Evolutionary conservation across 2,329 filamentous ascomycete genomes (phyloP).

Genomic region (Didymella lethalis): DNA sequence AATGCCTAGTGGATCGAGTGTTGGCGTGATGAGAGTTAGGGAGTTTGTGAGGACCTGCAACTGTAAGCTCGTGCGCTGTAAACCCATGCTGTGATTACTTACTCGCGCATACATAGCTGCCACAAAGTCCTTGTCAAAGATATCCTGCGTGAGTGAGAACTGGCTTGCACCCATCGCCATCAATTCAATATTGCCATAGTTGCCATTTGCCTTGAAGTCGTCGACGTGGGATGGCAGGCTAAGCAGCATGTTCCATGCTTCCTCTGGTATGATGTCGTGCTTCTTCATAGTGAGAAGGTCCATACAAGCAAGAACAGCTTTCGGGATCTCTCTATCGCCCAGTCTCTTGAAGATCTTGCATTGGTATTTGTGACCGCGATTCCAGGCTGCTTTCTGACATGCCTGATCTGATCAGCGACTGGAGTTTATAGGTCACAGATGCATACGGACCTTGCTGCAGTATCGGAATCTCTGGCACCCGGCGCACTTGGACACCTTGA

Average conservation of each 20-base stretch:
- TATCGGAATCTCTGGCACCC: slow-evolving; percentile 67
- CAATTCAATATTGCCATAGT: slow-evolving; percentile 59
- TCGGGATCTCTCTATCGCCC: slow-evolving; percentile 57
- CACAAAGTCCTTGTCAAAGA: slow-evolving; percentile 54
- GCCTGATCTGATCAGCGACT: slow-evolving; percentile 48
- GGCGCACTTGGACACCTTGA: slow-evolving; percentile 61
- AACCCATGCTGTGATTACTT: slow-evolving; percentile 7
- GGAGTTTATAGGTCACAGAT: not conserved
- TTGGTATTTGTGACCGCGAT: slow-evolving; percentile 65
- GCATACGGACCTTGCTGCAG: slow-evolving; percentile 62
- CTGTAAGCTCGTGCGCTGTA: slow-evolving; percentile 30
- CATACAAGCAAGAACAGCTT: slow-evolving; percentile 63
- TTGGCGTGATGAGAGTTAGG: slow-evolving; percentile 63
- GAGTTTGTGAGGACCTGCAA: slow-evolving; percentile 62
- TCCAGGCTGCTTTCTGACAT: slow-evolving; percentile 69
- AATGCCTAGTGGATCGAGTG: slow-evolving; percentile 66
- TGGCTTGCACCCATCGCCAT: slow-evolving; percentile 63
- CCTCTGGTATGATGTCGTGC: slow-evolving; percentile 47
- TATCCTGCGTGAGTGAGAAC: slow-evolving; percentile 57
- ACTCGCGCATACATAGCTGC: slow-evolving; percentile 57
- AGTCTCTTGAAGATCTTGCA: slow-evolving; percentile 62
- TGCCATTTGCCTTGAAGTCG: slow-evolving; percentile 54
- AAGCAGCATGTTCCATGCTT: slow-evolving; percentile 55
- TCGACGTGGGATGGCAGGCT: slow-evolving; percentile 59
- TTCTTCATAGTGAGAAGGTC: slow-evolving; percentile 60